These are phyloP conservation scores for Coemansia sp. DNA, from an alignment of 192 early-diverging fungal genomes.

Conservation along the genomic window DNA sequence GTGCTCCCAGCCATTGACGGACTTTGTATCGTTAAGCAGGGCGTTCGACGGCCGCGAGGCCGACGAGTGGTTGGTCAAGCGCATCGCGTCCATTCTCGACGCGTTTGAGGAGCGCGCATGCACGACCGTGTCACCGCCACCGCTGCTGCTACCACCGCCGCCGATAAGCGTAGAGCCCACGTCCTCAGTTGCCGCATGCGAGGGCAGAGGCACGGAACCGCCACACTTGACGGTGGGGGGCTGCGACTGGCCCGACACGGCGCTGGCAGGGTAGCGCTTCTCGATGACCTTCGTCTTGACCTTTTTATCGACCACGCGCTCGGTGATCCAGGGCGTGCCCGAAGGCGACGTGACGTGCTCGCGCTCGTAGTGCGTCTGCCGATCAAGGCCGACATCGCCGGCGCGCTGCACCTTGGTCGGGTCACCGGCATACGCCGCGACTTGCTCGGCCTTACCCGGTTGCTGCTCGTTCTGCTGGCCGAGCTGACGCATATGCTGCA, in stretches of 20 bases:
- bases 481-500: conserved; percentile 55
- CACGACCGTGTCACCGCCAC: neutral
- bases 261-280: conserved; percentile 54
- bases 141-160: conserved; percentile 19
- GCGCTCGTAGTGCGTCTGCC: conserved; percentile 56
- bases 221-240: conserved; percentile 12
- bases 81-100: conserved; percentile 19
- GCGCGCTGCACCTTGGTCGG: conserved; percentile 39
- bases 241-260: conserved; percentile 1
- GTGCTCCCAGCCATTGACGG: conserved; percentile 57
- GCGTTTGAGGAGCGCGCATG: conserved; percentile 3
- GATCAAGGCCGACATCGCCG: conserved; percentile 47
- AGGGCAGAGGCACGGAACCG: neutral
- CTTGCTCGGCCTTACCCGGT: conserved; percentile 6
- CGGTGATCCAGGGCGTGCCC: conserved; percentile 55
- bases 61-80: conserved; percentile 23
- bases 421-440: conserved; percentile 21
- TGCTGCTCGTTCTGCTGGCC: conserved; percentile 21
- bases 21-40: conserved; percentile 50
- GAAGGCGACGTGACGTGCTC: conserved; percentile 53
- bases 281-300: conserved; percentile 56
- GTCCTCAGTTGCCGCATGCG: neutral
- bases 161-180: conserved; percentile 35
- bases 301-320: conserved; percentile 56
- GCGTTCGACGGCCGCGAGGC: conserved; percentile 50